Conservation (phyloP, 306 rosid species). For the Castanopsis chinensis region DNA sequence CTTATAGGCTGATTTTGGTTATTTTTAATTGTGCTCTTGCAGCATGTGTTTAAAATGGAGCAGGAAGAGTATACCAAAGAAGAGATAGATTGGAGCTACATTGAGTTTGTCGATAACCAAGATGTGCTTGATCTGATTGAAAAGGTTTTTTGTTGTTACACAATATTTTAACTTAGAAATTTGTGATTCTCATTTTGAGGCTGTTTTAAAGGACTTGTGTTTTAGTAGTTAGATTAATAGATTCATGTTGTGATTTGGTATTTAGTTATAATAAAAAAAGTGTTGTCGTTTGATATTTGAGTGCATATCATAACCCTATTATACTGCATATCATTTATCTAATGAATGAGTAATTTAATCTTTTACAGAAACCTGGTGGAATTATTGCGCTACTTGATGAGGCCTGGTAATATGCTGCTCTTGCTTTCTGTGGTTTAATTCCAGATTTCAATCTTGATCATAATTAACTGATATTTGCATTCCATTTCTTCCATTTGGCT, state of each 20-base stretch:
- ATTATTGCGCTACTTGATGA: slow-evolving; percentile 90
- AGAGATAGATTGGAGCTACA: slow-evolving; percentile 95
- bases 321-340: not conserved
- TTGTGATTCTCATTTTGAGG: too few relatives aligned
- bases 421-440: not conserved
- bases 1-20: slow-evolving; percentile 8
- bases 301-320: too few relatives aligned
- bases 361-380: slow-evolving; percentile 96
- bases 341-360: slow-evolving; percentile 24
- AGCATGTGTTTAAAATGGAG: slow-evolving; percentile 99
- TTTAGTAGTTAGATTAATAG: too few relatives aligned
- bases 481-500: too few relatives aligned
- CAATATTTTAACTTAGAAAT: not conserved
- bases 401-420: slow-evolving; percentile 76
- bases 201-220: too few relatives aligned
- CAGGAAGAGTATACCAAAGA: slow-evolving; percentile 98
- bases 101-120: slow-evolving; percentile 96
- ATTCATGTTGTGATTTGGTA: too few relatives aligned
- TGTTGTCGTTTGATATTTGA: too few relatives aligned
- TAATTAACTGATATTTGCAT: too few relatives aligned
- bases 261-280: too few relatives aligned
- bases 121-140: slow-evolving; percentile 97
- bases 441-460: too few relatives aligned
- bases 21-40: slow-evolving; percentile 33
- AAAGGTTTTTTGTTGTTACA: slow-evolving; percentile 53